Evolutionary conservation across 345 rosid genomes (phyloP), one percentile per base, ranked within the genome.

Genomic region (Bretschneidera sinensis): DNA sequence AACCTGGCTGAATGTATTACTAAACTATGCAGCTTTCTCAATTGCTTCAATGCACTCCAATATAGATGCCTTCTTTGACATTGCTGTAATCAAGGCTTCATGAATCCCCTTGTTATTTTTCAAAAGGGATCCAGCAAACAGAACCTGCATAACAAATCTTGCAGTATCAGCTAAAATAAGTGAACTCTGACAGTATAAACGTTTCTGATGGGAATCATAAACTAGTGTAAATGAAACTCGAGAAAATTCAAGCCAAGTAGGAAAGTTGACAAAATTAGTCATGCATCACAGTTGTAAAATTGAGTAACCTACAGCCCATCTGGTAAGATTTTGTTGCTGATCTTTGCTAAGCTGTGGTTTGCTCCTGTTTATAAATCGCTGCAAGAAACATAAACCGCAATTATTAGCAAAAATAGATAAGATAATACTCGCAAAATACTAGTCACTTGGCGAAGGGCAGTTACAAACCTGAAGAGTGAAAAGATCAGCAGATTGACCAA

Each of bases 401-500:
- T 28, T 3, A 28, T 28, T 28, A 28, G 33, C 8, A 8, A 28
- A 3, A 48, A 60, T 19, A 48, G 25, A 45, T 60, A 0, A 19
- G 48, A 24, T 4, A 15, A 39, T 31, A 7, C 20, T 49, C 21
- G 9, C 9, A 28, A 8, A 28, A 3, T 2, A 2, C 8, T 28
- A 28, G 3, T 2, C 33, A 28, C 33, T 28, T 8, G 3, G 3
- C 5, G 33, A 28, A 48, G 21, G 17, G 4, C 35, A 21, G 56
- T 53, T 64, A 16, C 63, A 31, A 47, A 89, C 97, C 94, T 92
- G 98, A 60, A 92, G 98, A 51, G 83, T 81, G 83, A 92, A 89
- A n/a, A 92, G 90, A 75, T 92, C 98, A 0, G 98, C 98, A 16
- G 98, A 92, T 68, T 92, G 97, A 55, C 97, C 98, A 1, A 89